A percentile compares a stretch with the other conserved stretches of the same genome.
phyloP scores from a whole-genome alignment of 2,329 filamentous ascomycete species.

The Aspergillus costaricaensis region DNA sequence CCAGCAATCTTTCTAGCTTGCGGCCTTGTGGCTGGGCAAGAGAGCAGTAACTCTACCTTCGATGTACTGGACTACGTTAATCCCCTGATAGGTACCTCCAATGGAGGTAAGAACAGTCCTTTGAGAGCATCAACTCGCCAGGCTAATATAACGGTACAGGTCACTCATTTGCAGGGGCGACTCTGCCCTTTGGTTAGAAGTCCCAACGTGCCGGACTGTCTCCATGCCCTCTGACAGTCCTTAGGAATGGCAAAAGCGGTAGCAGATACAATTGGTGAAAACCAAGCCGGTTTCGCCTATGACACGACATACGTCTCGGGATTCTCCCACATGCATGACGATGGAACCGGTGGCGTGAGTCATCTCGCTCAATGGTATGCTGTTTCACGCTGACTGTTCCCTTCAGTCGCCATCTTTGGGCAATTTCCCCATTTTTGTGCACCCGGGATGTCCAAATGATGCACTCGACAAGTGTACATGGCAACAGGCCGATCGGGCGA shows the following conservation, averaged over 20 bases:
- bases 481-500: constrained; percentile 54
- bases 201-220: not conserved
- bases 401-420: constrained; percentile 55
- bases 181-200: constrained; percentile 52
- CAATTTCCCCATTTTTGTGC: constrained; percentile 73
- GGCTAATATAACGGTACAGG: constrained; percentile 32
- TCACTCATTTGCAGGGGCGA: constrained; percentile 61
- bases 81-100: constrained; percentile 58
- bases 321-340: constrained; percentile 57
- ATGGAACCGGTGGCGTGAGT: constrained; percentile 51
- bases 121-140: not conserved
- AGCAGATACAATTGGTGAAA: constrained; percentile 55
- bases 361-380: not conserved
- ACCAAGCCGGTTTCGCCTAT: constrained; percentile 60
- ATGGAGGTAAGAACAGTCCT: constrained; percentile 42
- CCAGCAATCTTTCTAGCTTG: not conserved
- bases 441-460: constrained; percentile 62
- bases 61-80: constrained; percentile 49
- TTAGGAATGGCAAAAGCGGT: constrained; percentile 58
- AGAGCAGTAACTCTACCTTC: constrained; percentile 7
- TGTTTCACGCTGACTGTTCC: not conserved
- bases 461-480: constrained; percentile 65
- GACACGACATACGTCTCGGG: constrained; percentile 54
- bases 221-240: not conserved
- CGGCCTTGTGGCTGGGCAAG: not conserved